Conservation (phyloP, 352 stramenopile species). For the Pythium oligandrum region DNA sequence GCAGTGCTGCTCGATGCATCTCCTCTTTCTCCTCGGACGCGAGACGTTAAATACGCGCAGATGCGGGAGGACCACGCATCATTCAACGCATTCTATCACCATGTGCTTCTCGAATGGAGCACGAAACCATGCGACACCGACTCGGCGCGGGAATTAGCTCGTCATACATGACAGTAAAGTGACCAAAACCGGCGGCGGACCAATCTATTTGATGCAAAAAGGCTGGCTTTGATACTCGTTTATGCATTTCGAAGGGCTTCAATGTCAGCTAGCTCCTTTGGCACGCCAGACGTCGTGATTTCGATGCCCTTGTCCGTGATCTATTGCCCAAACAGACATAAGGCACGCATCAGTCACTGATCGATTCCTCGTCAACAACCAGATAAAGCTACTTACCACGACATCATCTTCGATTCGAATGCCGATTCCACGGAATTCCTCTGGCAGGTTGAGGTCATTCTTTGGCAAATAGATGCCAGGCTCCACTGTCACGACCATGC, state of each 20-base stretch:
- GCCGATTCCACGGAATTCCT: slow-evolving; percentile 76
- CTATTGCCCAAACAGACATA: slow-evolving; percentile 22
- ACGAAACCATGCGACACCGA: slow-evolving; percentile 19
- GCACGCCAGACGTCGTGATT: slow-evolving; percentile 57
- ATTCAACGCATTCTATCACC: slow-evolving; percentile 43
- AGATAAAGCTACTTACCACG: slow-evolving; percentile 36
- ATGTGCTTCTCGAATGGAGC: slow-evolving; percentile 45
- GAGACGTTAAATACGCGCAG: neutral
- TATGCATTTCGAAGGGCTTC: slow-evolving; percentile 47
- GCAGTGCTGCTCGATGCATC: too few relatives aligned
- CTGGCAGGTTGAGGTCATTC: slow-evolving; percentile 53
- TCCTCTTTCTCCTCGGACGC: too few relatives aligned
- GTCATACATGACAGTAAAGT: slow-evolving; percentile 1
- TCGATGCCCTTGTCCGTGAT: slow-evolving; percentile 75
- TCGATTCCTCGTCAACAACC: too few relatives aligned
- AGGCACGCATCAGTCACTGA: too few relatives aligned
- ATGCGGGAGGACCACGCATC: slow-evolving; percentile 31
- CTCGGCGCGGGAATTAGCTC: neutral
- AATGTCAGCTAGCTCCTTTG: slow-evolving; percentile 70
- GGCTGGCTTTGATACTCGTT: neutral
- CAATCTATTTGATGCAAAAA: neutral
- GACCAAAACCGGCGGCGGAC: neutral
- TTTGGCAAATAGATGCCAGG: slow-evolving; percentile 81
- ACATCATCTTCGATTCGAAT: slow-evolving; percentile 87
- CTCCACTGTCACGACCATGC: slow-evolving; percentile 83